Base-by-base conservation (phyloP, 176 grass and related monocot genomes). In the Chrysopogon serrulatus region DNA sequence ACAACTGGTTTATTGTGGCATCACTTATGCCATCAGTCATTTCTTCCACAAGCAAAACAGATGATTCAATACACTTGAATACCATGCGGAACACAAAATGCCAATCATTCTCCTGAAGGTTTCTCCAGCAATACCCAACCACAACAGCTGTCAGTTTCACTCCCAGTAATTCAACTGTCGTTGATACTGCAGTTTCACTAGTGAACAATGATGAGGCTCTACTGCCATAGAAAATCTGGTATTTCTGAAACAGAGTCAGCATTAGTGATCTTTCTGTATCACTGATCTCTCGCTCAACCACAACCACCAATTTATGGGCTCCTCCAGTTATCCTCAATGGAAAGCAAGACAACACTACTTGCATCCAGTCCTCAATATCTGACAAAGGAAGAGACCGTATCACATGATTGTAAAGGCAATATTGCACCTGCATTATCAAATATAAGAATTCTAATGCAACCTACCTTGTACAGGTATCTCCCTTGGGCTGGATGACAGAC, bases 41-140 rank as follows among this genome's bases (percentile, higher is more conserved):
- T 90, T 98, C 95, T 83, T 98, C 95, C 89, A 98, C 86, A 61
- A 98, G 84, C 70, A 95, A 85, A 90, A 93, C 90, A 76, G 84
- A 91, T 41, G 79, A 95, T 74, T 95, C 89, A 36, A 95, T 86
- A 87, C 95, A 93, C 78, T 83, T 91, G 61, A 81, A 82, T 71
- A 90, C 77, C 43, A 74, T 69, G 82, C 73, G 70, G 47, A 93
- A 85, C 71, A 98, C 87, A 75, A 88, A 91, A 66, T 45, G 76
- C 93, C 91, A 98, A 64, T 98, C 96, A 53, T 87, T 84, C 87
- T 95, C 89, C 83, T 88, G 71, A 49, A 98, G 85, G 73, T 88
- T 76, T 71, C 66, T 84, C 83, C 87, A 92, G 76, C 96, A 98
- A 93, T 98, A 98, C 32, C 87, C 91, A 81, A 88, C 89, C 59